phyloP scores from a whole-genome alignment of 169 alveolate species.

The Eimeria acervulina region DNA sequence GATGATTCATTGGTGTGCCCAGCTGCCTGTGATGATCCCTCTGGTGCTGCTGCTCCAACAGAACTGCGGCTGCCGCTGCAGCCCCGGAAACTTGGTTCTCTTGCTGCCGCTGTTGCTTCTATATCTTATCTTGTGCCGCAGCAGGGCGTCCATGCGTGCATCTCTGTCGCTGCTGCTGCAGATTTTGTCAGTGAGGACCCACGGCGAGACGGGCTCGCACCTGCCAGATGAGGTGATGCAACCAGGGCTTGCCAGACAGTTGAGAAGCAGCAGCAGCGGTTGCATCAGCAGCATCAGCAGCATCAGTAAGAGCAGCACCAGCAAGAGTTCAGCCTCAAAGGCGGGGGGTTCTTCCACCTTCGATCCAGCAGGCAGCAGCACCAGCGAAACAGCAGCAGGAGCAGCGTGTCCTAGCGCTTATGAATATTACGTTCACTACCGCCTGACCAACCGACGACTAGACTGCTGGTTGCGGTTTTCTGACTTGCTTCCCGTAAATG shows the following conservation, averaged over 20 bases:
- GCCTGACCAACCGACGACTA: constrained; percentile 76
- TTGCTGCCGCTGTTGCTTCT: neutral
- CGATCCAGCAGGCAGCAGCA: constrained; percentile 30
- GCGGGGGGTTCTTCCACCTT: neutral
- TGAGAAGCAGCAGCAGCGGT: constrained; percentile 22
- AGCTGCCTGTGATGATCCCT: neutral
- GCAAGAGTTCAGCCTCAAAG: neutral
- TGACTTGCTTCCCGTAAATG: constrained; percentile 67
- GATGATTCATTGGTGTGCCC: neutral
- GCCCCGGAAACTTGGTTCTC: neutral
- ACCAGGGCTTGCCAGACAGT: constrained; percentile 27
- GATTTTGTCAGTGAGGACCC: constrained; percentile 76
- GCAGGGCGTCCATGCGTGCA: neutral
- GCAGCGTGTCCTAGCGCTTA: constrained; percentile 40
- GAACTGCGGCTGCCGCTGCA: constrained; percentile 37
- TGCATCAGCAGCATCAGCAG: constrained; percentile 32
- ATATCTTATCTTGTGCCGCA: neutral
- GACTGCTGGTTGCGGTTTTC: constrained; percentile 80
- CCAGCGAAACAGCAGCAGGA: constrained; percentile 14
- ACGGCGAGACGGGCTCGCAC: constrained; percentile 78
- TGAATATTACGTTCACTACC: constrained; percentile 81
- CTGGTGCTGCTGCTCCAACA: constrained; percentile 3
- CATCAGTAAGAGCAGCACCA: constrained; percentile 47
- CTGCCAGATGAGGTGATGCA: constrained; percentile 77
- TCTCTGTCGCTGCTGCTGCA: constrained; percentile 55